phyloP scores from a whole-genome alignment of 1,284 basidiomycete species.

The Blastosporella zonata region DNA sequence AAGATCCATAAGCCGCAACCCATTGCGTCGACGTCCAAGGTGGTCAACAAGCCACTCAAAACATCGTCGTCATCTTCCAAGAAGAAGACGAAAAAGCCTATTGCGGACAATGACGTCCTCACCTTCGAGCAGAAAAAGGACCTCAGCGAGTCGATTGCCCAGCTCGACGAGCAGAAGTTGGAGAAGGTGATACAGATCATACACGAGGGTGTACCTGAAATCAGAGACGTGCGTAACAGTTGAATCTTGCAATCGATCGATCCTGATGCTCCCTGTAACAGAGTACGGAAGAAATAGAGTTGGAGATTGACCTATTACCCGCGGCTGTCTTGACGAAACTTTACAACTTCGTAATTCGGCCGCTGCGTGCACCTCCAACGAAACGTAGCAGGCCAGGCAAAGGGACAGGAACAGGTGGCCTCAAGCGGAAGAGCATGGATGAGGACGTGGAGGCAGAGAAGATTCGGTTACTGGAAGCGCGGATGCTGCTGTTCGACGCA shows the following conservation, averaged over 20 bases:
- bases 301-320: conserved; percentile 91
- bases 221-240: conserved; percentile 73
- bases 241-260: conserved; percentile 7
- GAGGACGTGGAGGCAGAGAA: conserved; percentile 87
- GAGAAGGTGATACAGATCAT: conserved; percentile 90
- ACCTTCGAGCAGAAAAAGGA: conserved; percentile 96
- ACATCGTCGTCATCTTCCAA: conserved; percentile 28
- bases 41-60: conserved; percentile 45
- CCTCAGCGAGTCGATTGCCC: conserved; percentile 86
- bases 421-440: conserved; percentile 90
- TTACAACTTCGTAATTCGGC: conserved; percentile 90
- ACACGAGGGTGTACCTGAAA: conserved; percentile 84
- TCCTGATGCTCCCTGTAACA: conserved; percentile 29
- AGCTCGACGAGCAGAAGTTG: conserved; percentile 74
- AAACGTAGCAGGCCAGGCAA: conserved; percentile 71
- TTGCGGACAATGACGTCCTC: conserved; percentile 68
- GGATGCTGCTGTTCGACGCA: conserved; percentile 73
- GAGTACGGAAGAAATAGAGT: conserved; percentile 95
- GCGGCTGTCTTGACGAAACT: conserved; percentile 82
- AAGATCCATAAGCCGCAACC: conserved; percentile 49
- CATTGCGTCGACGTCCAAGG: conserved; percentile 63
- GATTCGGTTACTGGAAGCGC: conserved; percentile 82
- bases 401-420: conserved; percentile 79
- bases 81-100: conserved; percentile 54
- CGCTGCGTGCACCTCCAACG: conserved; percentile 53